Evolutionary conservation across 1,284 basidiomycete genomes (phyloP).

Genomic region (Boletellus sp.): DNA sequence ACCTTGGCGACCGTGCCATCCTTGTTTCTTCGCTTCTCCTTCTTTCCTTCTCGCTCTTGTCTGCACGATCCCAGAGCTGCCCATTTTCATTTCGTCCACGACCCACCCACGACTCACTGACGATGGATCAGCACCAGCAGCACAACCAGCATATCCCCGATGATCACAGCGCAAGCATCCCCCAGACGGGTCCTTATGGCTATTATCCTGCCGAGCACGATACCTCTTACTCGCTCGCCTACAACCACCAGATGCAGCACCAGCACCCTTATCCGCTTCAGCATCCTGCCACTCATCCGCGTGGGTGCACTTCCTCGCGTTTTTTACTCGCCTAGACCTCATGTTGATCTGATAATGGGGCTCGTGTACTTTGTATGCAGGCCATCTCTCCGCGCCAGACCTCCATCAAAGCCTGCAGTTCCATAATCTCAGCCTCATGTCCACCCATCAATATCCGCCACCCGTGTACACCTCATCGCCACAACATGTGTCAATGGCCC

Average conservation of each 20-base stretch:
- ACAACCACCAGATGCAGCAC: conserved; percentile 38
- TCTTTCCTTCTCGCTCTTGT: conserved; percentile 22
- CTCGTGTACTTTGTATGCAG: conserved; percentile 48
- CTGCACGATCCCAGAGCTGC: conserved; percentile 27
- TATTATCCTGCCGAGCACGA: conserved; percentile 41
- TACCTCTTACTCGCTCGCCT: conserved; percentile 39
- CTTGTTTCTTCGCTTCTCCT: conserved; percentile 14
- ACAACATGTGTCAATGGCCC: conserved; percentile 49
- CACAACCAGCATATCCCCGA: conserved; percentile 41
- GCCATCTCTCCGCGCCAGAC: conserved; percentile 54
- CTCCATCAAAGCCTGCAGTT: conserved; percentile 47
- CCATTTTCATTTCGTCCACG: conserved; percentile 36
- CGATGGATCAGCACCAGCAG: conserved; percentile 41
- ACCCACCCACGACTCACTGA: conserved; percentile 32
- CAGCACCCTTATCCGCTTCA: conserved; percentile 42
- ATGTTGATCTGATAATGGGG: conserved; percentile 53
- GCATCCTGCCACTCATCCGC: conserved; percentile 44
- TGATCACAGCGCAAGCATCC: conserved; percentile 40
- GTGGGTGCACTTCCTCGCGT: conserved; percentile 49
- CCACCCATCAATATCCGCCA: conserved; percentile 42
- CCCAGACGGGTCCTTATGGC: conserved; percentile 36
- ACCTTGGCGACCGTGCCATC: conserved; percentile 23
- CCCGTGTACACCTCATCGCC: conserved; percentile 50
- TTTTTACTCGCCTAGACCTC: conserved; percentile 41
- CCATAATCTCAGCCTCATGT: conserved; percentile 51